Conservation (phyloP, 1,284 basidiomycete genomes). For the Phaffia rhodozyma region DNA sequence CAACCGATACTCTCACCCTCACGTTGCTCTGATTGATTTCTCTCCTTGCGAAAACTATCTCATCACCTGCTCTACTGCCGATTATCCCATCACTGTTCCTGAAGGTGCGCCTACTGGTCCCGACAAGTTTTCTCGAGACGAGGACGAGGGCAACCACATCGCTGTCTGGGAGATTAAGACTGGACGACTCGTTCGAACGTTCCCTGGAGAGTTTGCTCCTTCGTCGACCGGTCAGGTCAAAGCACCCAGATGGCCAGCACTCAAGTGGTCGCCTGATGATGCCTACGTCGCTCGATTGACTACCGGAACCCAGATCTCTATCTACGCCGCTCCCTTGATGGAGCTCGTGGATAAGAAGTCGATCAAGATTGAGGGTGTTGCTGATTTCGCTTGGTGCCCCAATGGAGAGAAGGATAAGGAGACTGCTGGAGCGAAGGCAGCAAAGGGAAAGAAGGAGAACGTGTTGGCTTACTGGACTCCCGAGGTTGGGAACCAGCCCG, state of each 20-base stretch:
- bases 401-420: constrained; percentile 80
- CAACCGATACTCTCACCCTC: constrained; percentile 79
- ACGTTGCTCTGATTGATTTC: constrained; percentile 94
- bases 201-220: constrained; percentile 46
- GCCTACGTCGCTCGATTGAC: constrained; percentile 83
- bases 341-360: constrained; percentile 92
- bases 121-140: constrained; percentile 43
- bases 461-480: constrained; percentile 98
- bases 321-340: constrained; percentile 93
- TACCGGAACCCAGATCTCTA: constrained; percentile 83
- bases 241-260: constrained; percentile 64
- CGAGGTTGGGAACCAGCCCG: constrained; percentile 89
- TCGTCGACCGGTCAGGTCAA: constrained; percentile 21
- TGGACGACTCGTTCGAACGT: constrained; percentile 82
- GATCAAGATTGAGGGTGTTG: constrained; percentile 93
- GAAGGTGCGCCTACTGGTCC: constrained; percentile 51
- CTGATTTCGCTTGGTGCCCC: constrained; percentile 99
- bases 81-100: constrained; percentile 80
- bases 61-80: constrained; percentile 77
- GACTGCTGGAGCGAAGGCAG: constrained; percentile 44
- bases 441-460: constrained; percentile 57
- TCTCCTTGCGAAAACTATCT: constrained; percentile 95
- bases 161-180: constrained; percentile 98
- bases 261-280: constrained; percentile 98
- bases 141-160: constrained; percentile 93